Base-by-base conservation (phyloP, 345 rosid species). In the Citrus mangshanensis region DNA sequence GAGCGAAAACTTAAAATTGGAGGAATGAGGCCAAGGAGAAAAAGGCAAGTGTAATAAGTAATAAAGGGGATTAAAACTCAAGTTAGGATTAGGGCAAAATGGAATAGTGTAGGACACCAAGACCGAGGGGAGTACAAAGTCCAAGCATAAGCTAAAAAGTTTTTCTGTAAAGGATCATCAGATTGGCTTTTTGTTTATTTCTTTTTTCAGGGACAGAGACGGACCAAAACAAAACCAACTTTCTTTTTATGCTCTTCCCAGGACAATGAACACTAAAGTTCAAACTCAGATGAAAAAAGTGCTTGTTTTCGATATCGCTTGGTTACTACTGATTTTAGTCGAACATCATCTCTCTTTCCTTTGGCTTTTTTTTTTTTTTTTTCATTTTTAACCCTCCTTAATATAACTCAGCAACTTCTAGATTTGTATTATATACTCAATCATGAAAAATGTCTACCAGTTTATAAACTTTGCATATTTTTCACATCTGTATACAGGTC, bases 1-100 rank as follows among this genome's bases (percentile, higher is more conserved):
- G 27, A 55, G 35, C 16, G 19, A 7, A 54, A 61, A 30, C 40
- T 32, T 35, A n/a, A 19, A 24, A 9, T 46, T 13, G 25, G 49
- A 75, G 74, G 58, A 61, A 38, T 64, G 75, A 63, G 38, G 65
- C 49, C 82, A 81, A 64, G 40, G 7, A 68, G 79, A 84, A 81
- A 63, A 79, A 2, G 83, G 87, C 81, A 70, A 79, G 37, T 34
- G 68, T 14, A 58, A 38, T 73, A 68, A 83, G 30, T 73, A 68
- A 83, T 18, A 42, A 32, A 9, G 68, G 68, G 79, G 72, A 74
- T 37, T 32, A 21, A 70, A 24, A 60, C 4, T 19, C 30, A 10
- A 12, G 28, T 13, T 22, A 35, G 12, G 14, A 58, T 22, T 35
- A 73, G n/a, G 34, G 13, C 27, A 46, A 22, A 73, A 22, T 5